Evolutionary conservation across 2,329 filamentous ascomycete genomes (phyloP), one percentile per base, ranked within the genome.

Genomic region (Epichloe gansuensis): DNA sequence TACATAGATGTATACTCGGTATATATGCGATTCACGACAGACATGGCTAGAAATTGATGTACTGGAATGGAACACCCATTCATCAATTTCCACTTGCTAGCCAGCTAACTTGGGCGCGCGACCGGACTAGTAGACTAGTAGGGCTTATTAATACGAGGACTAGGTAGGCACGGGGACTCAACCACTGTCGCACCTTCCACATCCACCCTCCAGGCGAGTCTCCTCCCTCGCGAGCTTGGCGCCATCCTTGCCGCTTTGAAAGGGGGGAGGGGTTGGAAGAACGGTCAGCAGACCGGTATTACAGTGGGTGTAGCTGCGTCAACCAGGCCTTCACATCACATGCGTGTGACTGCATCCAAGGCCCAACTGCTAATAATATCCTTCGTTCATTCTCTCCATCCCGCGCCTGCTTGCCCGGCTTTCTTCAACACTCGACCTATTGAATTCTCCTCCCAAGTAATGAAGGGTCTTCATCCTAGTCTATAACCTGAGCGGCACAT

Each of bases 201-300:
- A 17, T 17, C 17, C 17, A 17, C 21, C 35, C 21, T 17, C 28
- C 46, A 23, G n/a, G 44, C 15, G 28, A 23, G 11, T 48, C 21
- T 15, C 17, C 31, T 35, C 6, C 35, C 46, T 45, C 21, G 31
- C 17, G 17, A 21, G 17, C n/a, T 42, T 50, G 25, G 42, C 50
- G 50, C 41, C 50, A 42, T 46, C 21, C 43, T 46, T 51, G 41
- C 48, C 31, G 15, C 34, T 50, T 50, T 42, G 28, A 9, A 21
- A 21, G 48, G 39, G 35, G 21, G 8, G 39, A 21, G 21, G 8
- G 17, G 39, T 15, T 21, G 37, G 8, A 49, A 23, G 12, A 13
- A 28, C 42, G 25, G 49, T 51, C 50, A 51, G 34, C 50, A 51
- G 50, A 51, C 43, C 23, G 42, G 28, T 3, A 21, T 21, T 21